Evolutionary conservation across 2,329 filamentous ascomycete species (phyloP).

Genomic region (Teratosphaeria destructans): DNA sequence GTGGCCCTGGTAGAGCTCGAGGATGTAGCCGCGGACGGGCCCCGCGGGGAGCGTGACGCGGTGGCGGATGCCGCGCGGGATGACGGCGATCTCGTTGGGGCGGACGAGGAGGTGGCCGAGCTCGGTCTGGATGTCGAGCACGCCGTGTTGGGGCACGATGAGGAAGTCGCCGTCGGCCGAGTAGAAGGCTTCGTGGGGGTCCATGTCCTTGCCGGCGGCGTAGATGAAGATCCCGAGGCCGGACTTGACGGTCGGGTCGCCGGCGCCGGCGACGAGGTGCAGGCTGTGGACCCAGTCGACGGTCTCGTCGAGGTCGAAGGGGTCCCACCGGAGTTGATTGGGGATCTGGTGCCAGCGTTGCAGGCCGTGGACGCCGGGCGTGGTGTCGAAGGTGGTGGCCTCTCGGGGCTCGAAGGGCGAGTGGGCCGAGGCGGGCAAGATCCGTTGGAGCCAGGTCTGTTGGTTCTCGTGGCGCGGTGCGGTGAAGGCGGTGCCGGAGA

Average conservation of each 20-base stretch:
- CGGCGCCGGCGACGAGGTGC: conserved; percentile 65
- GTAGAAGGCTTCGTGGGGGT: conserved; percentile 64
- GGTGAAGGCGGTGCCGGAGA: conserved; percentile 51
- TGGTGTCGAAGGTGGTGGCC: conserved; percentile 40
- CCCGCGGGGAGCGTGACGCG: conserved; percentile 50
- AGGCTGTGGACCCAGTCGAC: conserved; percentile 60
- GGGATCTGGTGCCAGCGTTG: conserved; percentile 63
- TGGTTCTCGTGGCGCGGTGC: conserved; percentile 47
- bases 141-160: conserved; percentile 55
- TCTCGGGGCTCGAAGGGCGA: conserved; percentile 42
- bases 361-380: conserved; percentile 38
- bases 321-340: conserved; percentile 73
- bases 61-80: conserved; percentile 57
- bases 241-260: conserved; percentile 67
- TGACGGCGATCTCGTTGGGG: conserved; percentile 57
- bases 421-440: conserved; percentile 49
- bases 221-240: conserved; percentile 75
- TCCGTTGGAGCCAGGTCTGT: conserved; percentile 50
- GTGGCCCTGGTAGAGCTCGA: conserved; percentile 55
- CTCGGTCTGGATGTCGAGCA: conserved; percentile 58
- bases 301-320: conserved; percentile 60
- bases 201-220: conserved; percentile 69
- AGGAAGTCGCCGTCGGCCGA: conserved; percentile 63
- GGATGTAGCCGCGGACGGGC: conserved; percentile 54
- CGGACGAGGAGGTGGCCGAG: conserved; percentile 54